These are phyloP conservation scores for Diaporthe helianthi DNA, from an alignment of 2,329 filamentous ascomycete species.

Conservation along the genomic window DNA sequence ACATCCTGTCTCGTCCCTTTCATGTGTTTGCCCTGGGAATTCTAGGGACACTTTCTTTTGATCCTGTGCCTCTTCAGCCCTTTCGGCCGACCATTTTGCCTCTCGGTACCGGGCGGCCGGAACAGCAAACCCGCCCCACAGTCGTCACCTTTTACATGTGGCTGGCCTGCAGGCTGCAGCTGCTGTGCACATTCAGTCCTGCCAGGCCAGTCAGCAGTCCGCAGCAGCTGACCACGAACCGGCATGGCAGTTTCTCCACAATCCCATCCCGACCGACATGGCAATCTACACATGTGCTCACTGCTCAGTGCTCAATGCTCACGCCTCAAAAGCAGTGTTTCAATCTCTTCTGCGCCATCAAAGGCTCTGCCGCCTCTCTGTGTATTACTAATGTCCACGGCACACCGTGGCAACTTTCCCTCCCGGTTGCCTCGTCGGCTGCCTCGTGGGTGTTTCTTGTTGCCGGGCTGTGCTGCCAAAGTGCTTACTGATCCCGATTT, in stretches of 20 bases:
- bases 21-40: background rate
- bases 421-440: no score
- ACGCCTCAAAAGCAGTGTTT: no score
- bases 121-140: no score
- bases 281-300: background rate
- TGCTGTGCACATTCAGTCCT: no score
- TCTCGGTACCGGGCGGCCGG: background rate
- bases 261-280: constrained; percentile 16
- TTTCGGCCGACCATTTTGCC: background rate
- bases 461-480: background rate
- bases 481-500: background rate
- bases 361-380: background rate
- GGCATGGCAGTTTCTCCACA: background rate
- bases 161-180: no score
- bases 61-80: background rate
- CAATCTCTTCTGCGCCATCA: background rate
- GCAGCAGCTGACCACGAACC: background rate
- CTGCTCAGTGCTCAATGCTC: no score
- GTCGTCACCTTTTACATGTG: no score
- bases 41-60: background rate
- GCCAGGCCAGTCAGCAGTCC: no score
- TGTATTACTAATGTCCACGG: background rate
- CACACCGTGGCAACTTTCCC: background rate
- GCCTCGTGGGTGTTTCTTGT: background rate
- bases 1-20: background rate